Base-by-base conservation (phyloP, 331 rosid genomes). In the Quercus tomentella region DNA sequence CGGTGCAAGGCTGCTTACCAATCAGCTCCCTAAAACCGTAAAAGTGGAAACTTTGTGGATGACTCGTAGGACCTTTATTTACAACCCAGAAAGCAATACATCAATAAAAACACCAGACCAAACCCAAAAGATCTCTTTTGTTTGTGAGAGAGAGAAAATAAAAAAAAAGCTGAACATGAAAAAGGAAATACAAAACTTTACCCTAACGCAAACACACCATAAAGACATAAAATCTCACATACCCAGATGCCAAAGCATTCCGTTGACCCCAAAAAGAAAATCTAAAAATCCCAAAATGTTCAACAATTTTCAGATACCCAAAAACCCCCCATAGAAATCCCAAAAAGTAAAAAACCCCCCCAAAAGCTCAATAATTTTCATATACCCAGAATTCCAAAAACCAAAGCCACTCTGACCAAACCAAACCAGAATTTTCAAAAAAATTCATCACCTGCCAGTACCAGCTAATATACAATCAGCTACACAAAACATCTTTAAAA, bases 191-290 rank as follows among this genome's bases (percentile, higher is more conserved):
- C 49, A 61, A 23, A 20, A 5, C 31, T 12, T 22, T 1, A 7
- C 22, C 43, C 21, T 26, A 75, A 63, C 33, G 35, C 10, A 26
- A 61, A 6, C 58, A 23, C 41, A 74, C 23, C 41, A 54, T 74
- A 66, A 54, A 63, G 37, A 31, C 5, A 33, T 17, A 9, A 30
- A 35, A 54, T 6, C 68, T 20, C 56, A 23, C 10, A 52, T 1
- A 17, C 72, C 56, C 81, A 75, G 51, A 66, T 76, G 11, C 70
- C 30, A 37, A 78, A 75, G 62, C 80, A 28, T 15, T 15, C 62
- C 52, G 61, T 80, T 77, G 72, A 85, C 80, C 55, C 55, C 55
- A 60, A 61, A 26, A 14, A 2, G 14, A 21, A 57, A 23, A 37
- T 6, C 58, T 33, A 10, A 22, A 70, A 57, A 7, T 10, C n/a